Evolutionary conservation across 2,329 filamentous ascomycete genomes (phyloP).

Genomic region (Sarocladium strictum): DNA sequence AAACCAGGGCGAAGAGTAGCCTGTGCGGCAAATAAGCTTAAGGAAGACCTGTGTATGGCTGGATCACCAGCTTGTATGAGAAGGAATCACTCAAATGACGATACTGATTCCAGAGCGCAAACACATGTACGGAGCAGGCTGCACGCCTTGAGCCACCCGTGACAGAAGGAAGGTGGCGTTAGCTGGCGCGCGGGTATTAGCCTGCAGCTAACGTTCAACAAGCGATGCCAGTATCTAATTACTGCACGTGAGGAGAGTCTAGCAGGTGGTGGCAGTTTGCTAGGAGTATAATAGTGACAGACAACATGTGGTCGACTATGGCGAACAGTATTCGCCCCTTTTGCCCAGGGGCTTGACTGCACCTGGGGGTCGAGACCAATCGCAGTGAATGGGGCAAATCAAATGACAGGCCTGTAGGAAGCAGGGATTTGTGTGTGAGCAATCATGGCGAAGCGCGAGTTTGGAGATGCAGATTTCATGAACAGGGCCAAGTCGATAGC

Average conservation of each 20-base stretch:
- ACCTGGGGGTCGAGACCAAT: not conserved
- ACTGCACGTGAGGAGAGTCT: not conserved
- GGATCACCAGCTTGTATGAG: not conserved
- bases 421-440: not conserved
- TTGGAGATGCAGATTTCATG: too few relatives aligned
- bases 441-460: too few relatives aligned
- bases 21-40: too few relatives aligned
- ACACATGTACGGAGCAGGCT: not conserved
- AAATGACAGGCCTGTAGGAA: not conserved
- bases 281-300: too few relatives aligned
- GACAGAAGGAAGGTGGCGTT: not conserved
- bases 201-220: not conserved
- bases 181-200: slow-evolving; percentile 1
- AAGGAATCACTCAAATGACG: not conserved
- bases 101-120: not conserved
- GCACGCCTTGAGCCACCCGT: not conserved
- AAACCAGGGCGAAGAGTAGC: too few relatives aligned
- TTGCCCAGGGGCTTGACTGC: not conserved
- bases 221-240: too few relatives aligned
- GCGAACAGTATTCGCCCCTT: not conserved
- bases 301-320: too few relatives aligned
- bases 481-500: too few relatives aligned
- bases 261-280: too few relatives aligned
- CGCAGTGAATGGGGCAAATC: not conserved
- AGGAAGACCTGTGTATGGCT: too few relatives aligned